A percentile compares a stretch with the other conserved stretches of the same genome.
Evolutionary conservation across 768 basidiomycete species (phyloP).

Genomic region (Leccinum variicolor): DNA sequence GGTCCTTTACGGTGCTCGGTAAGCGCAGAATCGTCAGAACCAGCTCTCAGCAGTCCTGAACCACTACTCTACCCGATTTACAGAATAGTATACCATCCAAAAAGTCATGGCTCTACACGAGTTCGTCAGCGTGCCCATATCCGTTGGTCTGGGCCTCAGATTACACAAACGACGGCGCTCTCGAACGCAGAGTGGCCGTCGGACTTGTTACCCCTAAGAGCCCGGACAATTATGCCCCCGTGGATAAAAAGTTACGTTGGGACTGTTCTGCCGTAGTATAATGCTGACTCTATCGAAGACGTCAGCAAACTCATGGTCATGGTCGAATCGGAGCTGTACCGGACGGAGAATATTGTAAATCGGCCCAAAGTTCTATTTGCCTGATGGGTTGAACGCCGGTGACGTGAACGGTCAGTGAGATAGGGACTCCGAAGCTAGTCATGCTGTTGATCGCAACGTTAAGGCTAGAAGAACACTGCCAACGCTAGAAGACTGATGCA

Average conservation of each 20-base stretch:
- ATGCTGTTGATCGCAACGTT: constrained; percentile 37
- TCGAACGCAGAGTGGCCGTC: constrained; percentile 44
- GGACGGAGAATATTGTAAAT: constrained; percentile 40
- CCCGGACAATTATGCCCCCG: constrained; percentile 35
- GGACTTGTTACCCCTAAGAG: constrained; percentile 58
- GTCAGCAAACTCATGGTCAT: constrained; percentile 28
- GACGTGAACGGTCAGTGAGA: constrained; percentile 46
- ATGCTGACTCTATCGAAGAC: constrained; percentile 50
- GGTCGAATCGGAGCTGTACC: constrained; percentile 42
- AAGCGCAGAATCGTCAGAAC: too few relatives aligned
- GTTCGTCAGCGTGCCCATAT: neutral
- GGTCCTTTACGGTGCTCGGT: too few relatives aligned
- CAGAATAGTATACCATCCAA: neutral
- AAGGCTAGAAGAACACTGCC: constrained; percentile 19
- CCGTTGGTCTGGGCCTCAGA: constrained; percentile 63
- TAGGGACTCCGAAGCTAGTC: constrained; percentile 45
- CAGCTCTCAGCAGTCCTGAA: too few relatives aligned
- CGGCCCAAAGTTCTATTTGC: neutral
- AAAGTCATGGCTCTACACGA: neutral
- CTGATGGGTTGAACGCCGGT: neutral
- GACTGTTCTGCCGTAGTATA: constrained; percentile 47
- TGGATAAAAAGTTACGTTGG: constrained; percentile 54
- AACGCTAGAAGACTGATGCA: constrained; percentile 18
- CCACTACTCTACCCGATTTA: too few relatives aligned
- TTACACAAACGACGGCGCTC: constrained; percentile 36